phyloP scores from a whole-genome alignment of 306 rosid genomes.

The Hylodesmum podocarpum region DNA sequence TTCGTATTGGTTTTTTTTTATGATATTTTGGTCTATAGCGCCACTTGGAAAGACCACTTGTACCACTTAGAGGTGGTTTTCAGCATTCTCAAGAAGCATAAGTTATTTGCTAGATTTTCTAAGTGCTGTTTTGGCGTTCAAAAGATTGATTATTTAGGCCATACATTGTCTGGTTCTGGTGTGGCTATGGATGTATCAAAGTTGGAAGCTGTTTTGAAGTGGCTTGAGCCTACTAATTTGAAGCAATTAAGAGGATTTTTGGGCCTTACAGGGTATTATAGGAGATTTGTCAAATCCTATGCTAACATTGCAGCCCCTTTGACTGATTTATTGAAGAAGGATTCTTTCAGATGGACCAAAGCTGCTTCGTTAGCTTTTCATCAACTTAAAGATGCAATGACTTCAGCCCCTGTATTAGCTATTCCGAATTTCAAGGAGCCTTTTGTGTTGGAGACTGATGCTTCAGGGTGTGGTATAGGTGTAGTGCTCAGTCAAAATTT shows the following conservation, averaged over 20 bases:
- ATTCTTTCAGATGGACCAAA: too few relatives aligned
- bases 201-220: not conserved
- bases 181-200: not conserved
- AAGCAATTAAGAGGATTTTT: not conserved
- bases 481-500: too few relatives aligned
- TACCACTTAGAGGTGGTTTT: not conserved
- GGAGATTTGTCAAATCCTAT: too few relatives aligned
- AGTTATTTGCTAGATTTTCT: not conserved
- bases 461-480: too few relatives aligned
- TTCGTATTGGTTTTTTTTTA: not conserved
- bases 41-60: not conserved
- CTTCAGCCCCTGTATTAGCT: too few relatives aligned
- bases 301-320: too few relatives aligned
- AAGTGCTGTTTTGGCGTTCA: not conserved
- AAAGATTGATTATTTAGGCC: not conserved
- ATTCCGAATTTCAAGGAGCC: too few relatives aligned
- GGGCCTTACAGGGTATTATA: too few relatives aligned
- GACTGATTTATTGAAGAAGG: too few relatives aligned
- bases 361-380: too few relatives aligned
- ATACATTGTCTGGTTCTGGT: not conserved
- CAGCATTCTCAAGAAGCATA: not conserved
- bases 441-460: too few relatives aligned
- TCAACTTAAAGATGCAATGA: too few relatives aligned
- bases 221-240: not conserved
- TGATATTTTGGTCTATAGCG: not conserved